Base-by-base conservation (phyloP, 805 yeast species). In the Nakazawaea peltata region DNA sequence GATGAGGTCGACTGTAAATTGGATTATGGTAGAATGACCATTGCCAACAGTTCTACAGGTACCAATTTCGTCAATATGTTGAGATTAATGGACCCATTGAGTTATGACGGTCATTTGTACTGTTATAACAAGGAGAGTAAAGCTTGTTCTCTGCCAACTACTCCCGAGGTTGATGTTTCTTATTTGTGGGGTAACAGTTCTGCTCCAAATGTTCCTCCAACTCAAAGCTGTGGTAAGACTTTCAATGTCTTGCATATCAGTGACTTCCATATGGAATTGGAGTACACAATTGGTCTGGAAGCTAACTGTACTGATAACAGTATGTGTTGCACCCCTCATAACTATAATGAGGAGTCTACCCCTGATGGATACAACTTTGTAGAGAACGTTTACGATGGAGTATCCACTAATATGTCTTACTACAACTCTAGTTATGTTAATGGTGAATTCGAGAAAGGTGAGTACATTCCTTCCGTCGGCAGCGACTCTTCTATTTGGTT, bases 171-270 rank as follows among this genome's bases (percentile, higher is more conserved):
- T 41, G 68, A 74, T 42, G 46, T 65, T 33, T 49, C 61, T 15
- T 41, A 55, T 19, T 52, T 67, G 58, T 67, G 71, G 69, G 69
- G 72, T 4, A 50, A 47, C n/a, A 7, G 10, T 21, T 21, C 23
- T 8, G 10, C 10, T 8, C 23, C 23, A 8, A 24, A 66, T 61
- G 45, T 72, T 53, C 39, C 59, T 41, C 43, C 60, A 52, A 73
- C 53, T 46, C 69, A 55, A 13, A 46, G 51, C 13, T 45, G 50
- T 16, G 39, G 44, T 34, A 61, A 65, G 38, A 59, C 65, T 2
- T 72, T 77, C 53, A 72, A 76, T 40, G 85, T 77, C 4, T 58
- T 80, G 41, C 88, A 80, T 45, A 46, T 80, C 22, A 68, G 80
- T 14, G 87, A 80, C 49, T 73, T 79, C 54, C 86, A 80, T 52